phyloP scores from a whole-genome alignment of 2,329 filamentous ascomycete genomes.

The Penicillium sp. region DNA sequence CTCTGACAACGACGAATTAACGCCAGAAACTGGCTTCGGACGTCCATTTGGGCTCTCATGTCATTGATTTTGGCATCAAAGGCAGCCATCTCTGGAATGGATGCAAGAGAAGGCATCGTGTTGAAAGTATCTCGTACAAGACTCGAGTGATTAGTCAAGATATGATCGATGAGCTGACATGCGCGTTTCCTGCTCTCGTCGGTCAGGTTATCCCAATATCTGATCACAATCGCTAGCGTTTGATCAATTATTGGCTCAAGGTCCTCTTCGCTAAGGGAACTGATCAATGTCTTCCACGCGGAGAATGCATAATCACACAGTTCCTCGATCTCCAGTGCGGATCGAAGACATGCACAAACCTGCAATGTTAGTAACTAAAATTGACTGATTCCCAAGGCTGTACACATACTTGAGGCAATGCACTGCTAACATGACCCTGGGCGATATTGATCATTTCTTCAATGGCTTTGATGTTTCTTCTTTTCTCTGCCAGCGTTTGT shows the following conservation, averaged over 20 bases:
- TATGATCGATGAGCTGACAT: slow-evolving; percentile 61
- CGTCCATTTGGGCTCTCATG: slow-evolving; percentile 65
- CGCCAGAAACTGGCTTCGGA: slow-evolving; percentile 65
- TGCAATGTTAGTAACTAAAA: not conserved
- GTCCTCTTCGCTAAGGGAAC: slow-evolving; percentile 72
- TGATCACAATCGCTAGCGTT: slow-evolving; percentile 81
- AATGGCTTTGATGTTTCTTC: slow-evolving; percentile 75
- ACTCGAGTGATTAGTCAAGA: slow-evolving; percentile 63
- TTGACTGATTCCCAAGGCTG: not conserved
- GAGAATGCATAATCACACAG: slow-evolving; percentile 77
- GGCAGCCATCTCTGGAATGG: slow-evolving; percentile 67
- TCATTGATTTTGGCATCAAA: slow-evolving; percentile 65
- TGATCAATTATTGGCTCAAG: slow-evolving; percentile 79
- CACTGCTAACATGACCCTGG: slow-evolving; percentile 70
- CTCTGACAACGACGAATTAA: slow-evolving; percentile 74
- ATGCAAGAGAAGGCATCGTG: slow-evolving; percentile 73
- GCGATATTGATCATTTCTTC: slow-evolving; percentile 83
- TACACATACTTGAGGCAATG: slow-evolving; percentile 66
- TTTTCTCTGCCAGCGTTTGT: slow-evolving; percentile 66
- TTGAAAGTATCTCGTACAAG: slow-evolving; percentile 67
- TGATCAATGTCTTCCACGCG: slow-evolving; percentile 80
- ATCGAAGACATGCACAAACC: slow-evolving; percentile 79
- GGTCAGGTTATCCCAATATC: slow-evolving; percentile 73
- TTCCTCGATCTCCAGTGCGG: slow-evolving; percentile 71
- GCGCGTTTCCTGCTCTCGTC: slow-evolving; percentile 60